phyloP scores from a whole-genome alignment of 345 rosid species.

The Sonneratia alba region DNA sequence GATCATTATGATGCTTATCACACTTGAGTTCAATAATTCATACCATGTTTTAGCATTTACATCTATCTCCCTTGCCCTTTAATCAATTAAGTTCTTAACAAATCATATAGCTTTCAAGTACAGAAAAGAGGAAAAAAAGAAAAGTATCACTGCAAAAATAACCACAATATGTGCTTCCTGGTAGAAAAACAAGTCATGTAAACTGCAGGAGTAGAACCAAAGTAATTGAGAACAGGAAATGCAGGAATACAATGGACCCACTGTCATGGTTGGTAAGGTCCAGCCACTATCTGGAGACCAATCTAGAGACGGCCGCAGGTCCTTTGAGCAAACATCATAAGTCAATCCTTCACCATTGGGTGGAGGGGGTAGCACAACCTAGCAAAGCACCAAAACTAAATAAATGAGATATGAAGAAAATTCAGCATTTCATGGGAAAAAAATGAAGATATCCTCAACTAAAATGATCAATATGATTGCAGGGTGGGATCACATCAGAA shows the following conservation, averaged over 20 bases:
- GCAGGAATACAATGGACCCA: slow-evolving; percentile 4
- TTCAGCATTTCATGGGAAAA: background rate
- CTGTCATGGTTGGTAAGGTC: slow-evolving; percentile 27
- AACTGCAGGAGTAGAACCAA: slow-evolving; percentile 2
- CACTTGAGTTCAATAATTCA: background rate
- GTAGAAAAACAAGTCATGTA: background rate
- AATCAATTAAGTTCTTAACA: background rate
- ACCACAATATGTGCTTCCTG: background rate
- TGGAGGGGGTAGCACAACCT: slow-evolving; percentile 45
- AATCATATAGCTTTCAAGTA: background rate
- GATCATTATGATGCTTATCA: background rate
- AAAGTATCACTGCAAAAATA: background rate
- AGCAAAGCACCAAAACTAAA: slow-evolving; percentile 1
- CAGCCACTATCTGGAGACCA: slow-evolving; percentile 51
- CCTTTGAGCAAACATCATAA: slow-evolving; percentile 30
- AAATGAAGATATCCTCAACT: background rate
- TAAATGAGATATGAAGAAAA: background rate
- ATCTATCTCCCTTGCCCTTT: background rate
- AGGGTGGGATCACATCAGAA: background rate
- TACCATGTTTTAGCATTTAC: background rate
- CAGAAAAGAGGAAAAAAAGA: background rate
- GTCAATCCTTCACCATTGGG: slow-evolving; percentile 49
- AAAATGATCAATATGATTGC: background rate
- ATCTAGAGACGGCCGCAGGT: slow-evolving; percentile 53
- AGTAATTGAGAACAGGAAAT: background rate